Evolutionary conservation across 805 yeast species (phyloP), one percentile per base, ranked within the genome.

Genomic region (Sugiyamaella boreocaroliniensis): DNA sequence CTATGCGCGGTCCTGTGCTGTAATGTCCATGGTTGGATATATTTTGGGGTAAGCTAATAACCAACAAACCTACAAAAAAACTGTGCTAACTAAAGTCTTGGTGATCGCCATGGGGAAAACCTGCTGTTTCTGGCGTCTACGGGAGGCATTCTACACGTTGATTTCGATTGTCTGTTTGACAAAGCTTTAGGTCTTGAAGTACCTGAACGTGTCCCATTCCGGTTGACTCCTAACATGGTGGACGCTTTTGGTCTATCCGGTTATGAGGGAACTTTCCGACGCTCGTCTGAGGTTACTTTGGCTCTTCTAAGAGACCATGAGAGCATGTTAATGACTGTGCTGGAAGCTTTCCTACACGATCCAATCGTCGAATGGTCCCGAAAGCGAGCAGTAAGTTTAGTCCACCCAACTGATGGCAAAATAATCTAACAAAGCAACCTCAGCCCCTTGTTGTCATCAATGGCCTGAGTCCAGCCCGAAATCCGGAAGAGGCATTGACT

Each of bases 1-100:
- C 37, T 95, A 79, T 64, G 82, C 87, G 0, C 74, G 95, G 51
- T 82, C 96, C 0, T 75, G 86, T 26, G 97, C 97, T 0, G 98
- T 92, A 0, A 93, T 95, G 99, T 89, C 97, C 0, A 89, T 93
- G 74, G 96, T 92, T 4, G 99, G 99, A 0, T 88, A 87, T 65
- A 81, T 93, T 45, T 74, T 93, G 26, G 99, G 99, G 42, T 46
- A 43, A 26, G 48, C 7, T 45, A 19, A 8, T 8, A 2, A 10
- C 18, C 9, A 10, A n/a, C n/a, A n/a, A n/a, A 6, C 5, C 45
- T n/a, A 4, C 15, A 6, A 14, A 11, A n/a, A 3, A 11, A n/a
- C 20, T 34, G 18, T 19, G 8, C 40, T 32, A 15, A 34, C 41
- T 8, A 6, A 29, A 45, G 48, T 14, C 75, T 93, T 48, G 99